These are phyloP conservation scores for Rhynchospora pubera DNA, from an alignment of 176 grass and related monocot species.

Conservation along the genomic window DNA sequence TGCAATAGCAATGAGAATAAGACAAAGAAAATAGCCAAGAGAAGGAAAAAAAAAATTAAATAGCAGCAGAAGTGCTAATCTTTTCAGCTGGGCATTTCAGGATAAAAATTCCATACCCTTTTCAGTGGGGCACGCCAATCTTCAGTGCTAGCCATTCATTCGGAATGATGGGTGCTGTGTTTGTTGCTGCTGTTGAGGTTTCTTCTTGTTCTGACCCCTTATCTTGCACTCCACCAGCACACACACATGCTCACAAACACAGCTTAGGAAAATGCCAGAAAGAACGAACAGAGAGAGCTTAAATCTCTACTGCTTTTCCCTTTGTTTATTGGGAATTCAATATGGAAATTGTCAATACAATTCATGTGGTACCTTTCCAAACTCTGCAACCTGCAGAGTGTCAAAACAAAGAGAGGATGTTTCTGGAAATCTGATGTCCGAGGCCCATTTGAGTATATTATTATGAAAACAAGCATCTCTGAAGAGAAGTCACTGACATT, in stretches of 20 bases:
- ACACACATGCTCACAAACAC: neutral
- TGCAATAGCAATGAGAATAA: neutral
- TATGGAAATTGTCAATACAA: slow-evolving; percentile 16
- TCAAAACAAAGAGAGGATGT: neutral
- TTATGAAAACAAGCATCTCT: neutral
- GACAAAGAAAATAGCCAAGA: neutral
- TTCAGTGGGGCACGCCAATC: slow-evolving; percentile 92
- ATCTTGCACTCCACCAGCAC: neutral
- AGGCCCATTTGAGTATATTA: neutral
- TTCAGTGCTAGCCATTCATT: slow-evolving; percentile 91
- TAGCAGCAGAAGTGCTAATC: too few relatives aligned
- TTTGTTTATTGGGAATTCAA: neutral
- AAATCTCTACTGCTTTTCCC: neutral
- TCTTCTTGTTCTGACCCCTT: neutral
- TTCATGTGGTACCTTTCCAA: neutral
- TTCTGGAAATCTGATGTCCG: neutral
- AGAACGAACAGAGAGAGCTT: neutral
- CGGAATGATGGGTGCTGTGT: slow-evolving; percentile 99
- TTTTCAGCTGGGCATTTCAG: slow-evolving; percentile 40
- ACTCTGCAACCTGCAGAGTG: neutral
- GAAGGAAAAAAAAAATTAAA: neutral
- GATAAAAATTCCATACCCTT: slow-evolving; percentile 89
- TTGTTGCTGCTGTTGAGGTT: slow-evolving; percentile 95
- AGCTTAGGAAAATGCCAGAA: neutral
- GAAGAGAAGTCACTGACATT: neutral